Evolutionary conservation across 331 rosid species (phyloP).

Genomic region (Malus hybrid): DNA sequence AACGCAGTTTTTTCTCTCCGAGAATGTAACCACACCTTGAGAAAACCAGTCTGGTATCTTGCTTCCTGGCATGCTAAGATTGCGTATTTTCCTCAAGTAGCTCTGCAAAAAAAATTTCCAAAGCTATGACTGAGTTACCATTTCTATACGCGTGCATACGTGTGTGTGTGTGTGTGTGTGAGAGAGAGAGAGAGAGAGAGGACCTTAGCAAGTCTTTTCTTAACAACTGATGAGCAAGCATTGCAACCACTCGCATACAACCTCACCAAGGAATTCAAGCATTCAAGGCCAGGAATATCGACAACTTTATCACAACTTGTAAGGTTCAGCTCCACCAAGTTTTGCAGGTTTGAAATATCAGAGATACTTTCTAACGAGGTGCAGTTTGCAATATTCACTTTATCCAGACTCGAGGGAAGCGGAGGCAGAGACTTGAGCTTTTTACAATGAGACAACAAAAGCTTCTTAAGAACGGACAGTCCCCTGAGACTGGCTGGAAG

Average conservation of each 20-base stretch:
- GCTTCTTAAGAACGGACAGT: constrained; percentile 31
- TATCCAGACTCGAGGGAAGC: constrained; percentile 56
- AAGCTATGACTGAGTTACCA: neutral
- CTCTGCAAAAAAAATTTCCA: constrained; percentile 29
- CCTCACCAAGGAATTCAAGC: constrained; percentile 45
- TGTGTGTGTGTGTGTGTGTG: too few species aligned
- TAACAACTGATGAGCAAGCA: constrained; percentile 29
- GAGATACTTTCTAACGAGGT: constrained; percentile 31
- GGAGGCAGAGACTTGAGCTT: constrained; percentile 46
- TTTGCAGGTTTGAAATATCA: constrained; percentile 38
- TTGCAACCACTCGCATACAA: constrained; percentile 44
- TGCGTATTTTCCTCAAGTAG: constrained; percentile 35
- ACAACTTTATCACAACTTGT: constrained; percentile 39
- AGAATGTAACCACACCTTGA: constrained; percentile 24
- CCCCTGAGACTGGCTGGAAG: constrained; percentile 58
- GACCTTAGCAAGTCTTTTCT: constrained; percentile 52
- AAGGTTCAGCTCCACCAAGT: constrained; percentile 37
- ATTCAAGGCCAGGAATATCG: constrained; percentile 65
- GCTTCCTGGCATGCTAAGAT: constrained; percentile 57
- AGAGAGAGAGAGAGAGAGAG: neutral
- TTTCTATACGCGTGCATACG: neutral
- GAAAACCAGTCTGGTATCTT: constrained; percentile 55
- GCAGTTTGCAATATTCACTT: constrained; percentile 39
- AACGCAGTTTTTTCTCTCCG: constrained; percentile 26
- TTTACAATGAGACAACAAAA: constrained; percentile 26